A percentile compares a stretch with the other conserved stretches of the same genome.
phyloP scores from a whole-genome alignment of 2,329 filamentous ascomycete species.

The Fusarium sp. region DNA sequence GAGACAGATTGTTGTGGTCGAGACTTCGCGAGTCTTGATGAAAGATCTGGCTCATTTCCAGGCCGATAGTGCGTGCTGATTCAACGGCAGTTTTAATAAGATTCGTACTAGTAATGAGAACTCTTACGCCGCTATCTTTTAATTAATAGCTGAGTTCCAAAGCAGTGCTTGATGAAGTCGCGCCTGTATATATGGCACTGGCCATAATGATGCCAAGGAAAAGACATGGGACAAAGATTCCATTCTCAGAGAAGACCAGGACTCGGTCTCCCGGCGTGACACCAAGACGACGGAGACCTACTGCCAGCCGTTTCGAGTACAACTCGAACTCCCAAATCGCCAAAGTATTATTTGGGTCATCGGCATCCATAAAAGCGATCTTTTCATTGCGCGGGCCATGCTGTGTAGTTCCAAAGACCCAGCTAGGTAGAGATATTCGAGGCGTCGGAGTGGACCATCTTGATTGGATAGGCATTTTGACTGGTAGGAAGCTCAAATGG shows the following conservation, averaged over 20 bases:
- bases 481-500: rapidly evolving
- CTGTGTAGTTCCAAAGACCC: not conserved
- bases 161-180: not conserved
- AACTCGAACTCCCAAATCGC: not conserved
- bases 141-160: not conserved
- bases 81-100: not conserved
- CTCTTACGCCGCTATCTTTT: not conserved
- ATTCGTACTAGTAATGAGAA: not conserved
- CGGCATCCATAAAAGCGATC: not conserved
- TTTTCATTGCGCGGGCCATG: not conserved
- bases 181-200: not conserved
- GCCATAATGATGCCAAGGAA: not conserved
- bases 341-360: not conserved
- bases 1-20: not conserved
- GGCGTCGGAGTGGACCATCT: not conserved
- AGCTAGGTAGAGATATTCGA: not conserved
- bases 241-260: not conserved
- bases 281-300: not conserved
- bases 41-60: not conserved
- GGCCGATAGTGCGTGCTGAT: not conserved
- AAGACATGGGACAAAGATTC: not conserved
- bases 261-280: not conserved
- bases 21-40: not conserved
- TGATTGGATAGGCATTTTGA: not conserved
- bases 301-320: not conserved